Base-by-base conservation (phyloP, 75 land plant species). In the Cunninghamia lanceolata region DNA sequence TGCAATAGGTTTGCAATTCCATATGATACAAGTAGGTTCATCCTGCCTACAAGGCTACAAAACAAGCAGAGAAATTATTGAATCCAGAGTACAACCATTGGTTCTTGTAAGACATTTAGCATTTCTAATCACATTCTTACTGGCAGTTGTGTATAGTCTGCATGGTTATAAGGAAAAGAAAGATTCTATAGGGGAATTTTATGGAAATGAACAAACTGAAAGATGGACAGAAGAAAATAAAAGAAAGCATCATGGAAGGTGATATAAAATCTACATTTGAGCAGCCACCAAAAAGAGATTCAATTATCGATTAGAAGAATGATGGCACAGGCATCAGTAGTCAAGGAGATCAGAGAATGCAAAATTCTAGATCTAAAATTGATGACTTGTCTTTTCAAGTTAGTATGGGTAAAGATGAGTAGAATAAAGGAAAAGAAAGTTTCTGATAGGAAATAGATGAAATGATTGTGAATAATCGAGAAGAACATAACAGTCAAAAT, bases 81-180 rank as follows among this genome's bases (percentile, higher is more conserved):
- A 82, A 38, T 75, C 90, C 4, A 90, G 91, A 70, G 87, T 90
- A 6, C 86, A 88, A 85, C 91, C 91, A 25, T 43, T 89, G 82
- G 88, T 87, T 32, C 52, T 90, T 45, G 70, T 89, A 42, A 84
- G 88, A 38, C 91, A 89, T 54, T 32, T 90, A 7, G 91, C 84
- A 32, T 39, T 83, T 42, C 84, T 89, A 10, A 89, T 90, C 46
- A 90, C 91, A 89, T 88, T 52, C 86, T 90, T n/a, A 90, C 91
- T 45, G 91, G 90, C n/a, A 45, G 30, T 32, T 85, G 46, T 76
- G 28, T n/a, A 76, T 34, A 43, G 52, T 9, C 50, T n/a, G n/a
- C 50, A 80, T n/a, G 82, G 82, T 43, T 28, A 80, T 15, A 45
- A 43, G 50, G 45, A 80, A 80, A 80, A 38, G 28, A 47, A n/a